Base-by-base conservation (phyloP, 2,329 filamentous ascomycete genomes). In the Tolypocladium tundrense region DNA sequence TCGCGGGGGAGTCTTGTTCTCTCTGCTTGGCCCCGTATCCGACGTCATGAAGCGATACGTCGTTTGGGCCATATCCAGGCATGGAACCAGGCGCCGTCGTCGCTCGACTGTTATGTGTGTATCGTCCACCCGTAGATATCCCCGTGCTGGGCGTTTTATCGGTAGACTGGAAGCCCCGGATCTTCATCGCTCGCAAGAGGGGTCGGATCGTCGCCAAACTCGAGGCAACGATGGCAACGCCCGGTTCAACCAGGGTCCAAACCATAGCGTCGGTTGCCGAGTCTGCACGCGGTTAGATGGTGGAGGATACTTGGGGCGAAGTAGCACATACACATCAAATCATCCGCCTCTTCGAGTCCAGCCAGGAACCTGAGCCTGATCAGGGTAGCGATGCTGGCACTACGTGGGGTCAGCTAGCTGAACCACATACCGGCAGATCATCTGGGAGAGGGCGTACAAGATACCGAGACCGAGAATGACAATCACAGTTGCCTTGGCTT, bases 171-270 rank as follows among this genome's bases (percentile, higher is more conserved):
- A 82, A 82, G 8, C 79, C 79, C 27, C 63, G 72, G 14, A 82
- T 67, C 60, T 69, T 73, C 69, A 76, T 72, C n/a, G 70, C 69
- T 41, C 79, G 77, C 41, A 83, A 74, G 1, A 83, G 72, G 4
- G 80, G 80, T 3, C 80, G 77, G 39, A 83, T 79, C 6, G 80
- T 83, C 27, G 78, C 78, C 13, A 83, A 70, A 59, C 78, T 81
- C 2, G 80, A 76, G 14, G 80, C 80, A 33, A 78, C 67, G 52
- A 83, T 83, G 59, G 79, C 80, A 27, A 83, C 75, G 7, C 79
- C 80, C 1, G 80, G 79, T 63, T 83, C 80, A 56, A 83, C 70
- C n/a, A 83, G 68, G 11, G 79, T 82, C 80, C 80, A 83, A 8
- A 82, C 72, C 75, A 80, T 79, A 41, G 79, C 75, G 59, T 80